Conservation (phyloP, 495 filamentous ascomycete species). For the Xylaria nigripes region DNA sequence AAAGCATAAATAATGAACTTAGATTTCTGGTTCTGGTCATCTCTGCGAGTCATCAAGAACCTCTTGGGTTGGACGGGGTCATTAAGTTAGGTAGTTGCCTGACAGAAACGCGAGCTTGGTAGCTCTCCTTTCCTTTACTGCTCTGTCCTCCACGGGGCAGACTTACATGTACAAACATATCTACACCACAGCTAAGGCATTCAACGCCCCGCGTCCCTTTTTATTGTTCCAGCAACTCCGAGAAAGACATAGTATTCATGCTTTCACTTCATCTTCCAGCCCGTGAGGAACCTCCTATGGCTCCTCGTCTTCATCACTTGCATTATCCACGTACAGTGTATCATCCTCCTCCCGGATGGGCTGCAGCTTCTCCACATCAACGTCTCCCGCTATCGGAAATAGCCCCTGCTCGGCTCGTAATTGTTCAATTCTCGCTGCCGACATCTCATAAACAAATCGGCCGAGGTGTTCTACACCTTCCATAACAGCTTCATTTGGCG, state of each 20-base stretch:
- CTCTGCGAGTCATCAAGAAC: too few species aligned
- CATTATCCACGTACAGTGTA: slow-evolving; percentile 25
- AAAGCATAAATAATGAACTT: too few species aligned
- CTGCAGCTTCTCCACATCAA: slow-evolving; percentile 10
- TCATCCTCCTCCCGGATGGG: slow-evolving; percentile 34
- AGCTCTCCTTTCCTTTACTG: not conserved
- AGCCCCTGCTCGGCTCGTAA: slow-evolving; percentile 35
- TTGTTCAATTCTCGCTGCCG: slow-evolving; percentile 64
- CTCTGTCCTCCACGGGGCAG: not conserved
- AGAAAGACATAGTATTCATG: not conserved
- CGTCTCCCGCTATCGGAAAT: slow-evolving; percentile 19
- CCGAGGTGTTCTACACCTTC: slow-evolving; percentile 89
- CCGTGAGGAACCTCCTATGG: slow-evolving; percentile 2
- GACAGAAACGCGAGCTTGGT: not conserved
- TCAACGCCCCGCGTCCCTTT: not conserved
- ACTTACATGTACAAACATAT: not conserved
- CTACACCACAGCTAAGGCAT: not conserved
- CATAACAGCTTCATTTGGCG: slow-evolving; percentile 56
- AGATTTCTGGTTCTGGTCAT: too few species aligned
- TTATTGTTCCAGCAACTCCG: not conserved
- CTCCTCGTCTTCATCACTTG: slow-evolving; percentile 33
- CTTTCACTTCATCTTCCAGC: not conserved
- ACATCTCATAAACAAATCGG: slow-evolving; percentile 97
- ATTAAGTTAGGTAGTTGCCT: too few species aligned
- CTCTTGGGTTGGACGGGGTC: too few species aligned